These are phyloP conservation scores for Pluteus cervinus DNA, from an alignment of 768 basidiomycete species.

Conservation along the genomic window DNA sequence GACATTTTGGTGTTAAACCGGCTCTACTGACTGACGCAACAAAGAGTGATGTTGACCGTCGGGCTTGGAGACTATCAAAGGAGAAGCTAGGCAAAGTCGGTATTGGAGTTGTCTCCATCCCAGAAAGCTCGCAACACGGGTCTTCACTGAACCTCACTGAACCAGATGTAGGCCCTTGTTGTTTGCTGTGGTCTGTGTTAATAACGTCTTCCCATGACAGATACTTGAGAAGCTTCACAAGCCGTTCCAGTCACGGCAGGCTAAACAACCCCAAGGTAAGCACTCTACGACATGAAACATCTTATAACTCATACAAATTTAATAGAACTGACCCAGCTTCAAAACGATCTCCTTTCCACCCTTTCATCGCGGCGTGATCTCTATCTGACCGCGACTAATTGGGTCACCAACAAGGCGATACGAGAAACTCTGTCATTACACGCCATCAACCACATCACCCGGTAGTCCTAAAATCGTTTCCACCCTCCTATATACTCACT, in stretches of 20 bases:
- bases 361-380: slow-evolving; percentile 71
- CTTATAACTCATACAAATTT: slow-evolving; percentile 6
- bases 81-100: slow-evolving; percentile 56
- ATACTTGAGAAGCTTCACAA: slow-evolving; percentile 50
- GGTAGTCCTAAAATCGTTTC: slow-evolving; percentile 46
- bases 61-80: slow-evolving; percentile 49
- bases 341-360: slow-evolving; percentile 62
- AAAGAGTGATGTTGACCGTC: slow-evolving; percentile 46
- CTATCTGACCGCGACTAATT: slow-evolving; percentile 60
- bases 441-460: slow-evolving; percentile 82
- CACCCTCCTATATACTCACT: slow-evolving; percentile 2
- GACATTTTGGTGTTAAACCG: slow-evolving; percentile 66
- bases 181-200: background rate
- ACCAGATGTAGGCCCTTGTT: slow-evolving; percentile 21
- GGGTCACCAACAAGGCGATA: slow-evolving; percentile 55
- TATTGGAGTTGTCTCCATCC: slow-evolving; percentile 40
- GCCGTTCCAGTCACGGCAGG: slow-evolving; percentile 49
- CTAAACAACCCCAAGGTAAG: slow-evolving; percentile 48
- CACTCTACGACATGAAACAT: background rate
- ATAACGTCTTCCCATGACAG: slow-evolving; percentile 24
- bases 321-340: slow-evolving; percentile 46
- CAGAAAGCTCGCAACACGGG: slow-evolving; percentile 30
- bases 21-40: slow-evolving; percentile 41
- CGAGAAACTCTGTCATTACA: slow-evolving; percentile 76
- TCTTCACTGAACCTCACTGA: slow-evolving; percentile 20